These are phyloP conservation scores for Naganishia liquefaciens DNA, from an alignment of 1,284 basidiomycete species.

Conservation along the genomic window DNA sequence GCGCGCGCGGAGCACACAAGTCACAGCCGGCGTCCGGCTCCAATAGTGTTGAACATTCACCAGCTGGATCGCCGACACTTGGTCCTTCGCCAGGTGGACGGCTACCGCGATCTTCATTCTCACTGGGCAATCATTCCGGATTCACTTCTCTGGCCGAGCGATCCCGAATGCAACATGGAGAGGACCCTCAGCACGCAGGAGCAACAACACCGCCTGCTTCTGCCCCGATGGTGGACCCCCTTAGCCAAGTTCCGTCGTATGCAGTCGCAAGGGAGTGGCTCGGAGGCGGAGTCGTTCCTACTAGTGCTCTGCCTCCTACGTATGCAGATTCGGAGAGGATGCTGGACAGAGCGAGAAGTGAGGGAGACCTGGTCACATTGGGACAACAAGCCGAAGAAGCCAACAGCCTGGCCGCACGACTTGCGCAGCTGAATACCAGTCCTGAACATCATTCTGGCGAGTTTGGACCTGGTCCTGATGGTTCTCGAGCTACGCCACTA, in stretches of 20 bases:
- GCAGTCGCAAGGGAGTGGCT: slow-evolving; percentile 78
- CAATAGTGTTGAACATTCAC: slow-evolving; percentile 25
- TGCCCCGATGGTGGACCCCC: slow-evolving; percentile 39
- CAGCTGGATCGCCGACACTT: slow-evolving; percentile 23
- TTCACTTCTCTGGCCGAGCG: slow-evolving; percentile 30
- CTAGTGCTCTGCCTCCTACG: slow-evolving; percentile 74
- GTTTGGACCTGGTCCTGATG: slow-evolving; percentile 18
- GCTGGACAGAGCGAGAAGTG: slow-evolving; percentile 40
- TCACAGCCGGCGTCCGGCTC: slow-evolving; percentile 18
- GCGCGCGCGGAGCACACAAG: slow-evolving; percentile 16
- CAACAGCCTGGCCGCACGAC: slow-evolving; percentile 22
- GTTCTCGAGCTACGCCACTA: slow-evolving; percentile 4
- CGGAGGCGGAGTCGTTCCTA: slow-evolving; percentile 77
- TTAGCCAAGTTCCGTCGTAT: slow-evolving; percentile 72
- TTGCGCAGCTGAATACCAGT: slow-evolving; percentile 11
- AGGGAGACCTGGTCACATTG: slow-evolving; percentile 34
- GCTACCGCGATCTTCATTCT: slow-evolving; percentile 30
- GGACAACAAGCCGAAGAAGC: slow-evolving; percentile 28
- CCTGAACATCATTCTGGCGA: slow-evolving; percentile 14
- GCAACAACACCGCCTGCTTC: slow-evolving; percentile 3
- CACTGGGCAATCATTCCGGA: slow-evolving; percentile 32
- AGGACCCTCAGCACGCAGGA: not conserved
- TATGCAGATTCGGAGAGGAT: slow-evolving; percentile 66
- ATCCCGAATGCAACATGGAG: slow-evolving; percentile 12
- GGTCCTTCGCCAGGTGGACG: slow-evolving; percentile 3